Evolutionary conservation across 257 asterid species (phyloP).

Genomic region (Paulownia fortunei): DNA sequence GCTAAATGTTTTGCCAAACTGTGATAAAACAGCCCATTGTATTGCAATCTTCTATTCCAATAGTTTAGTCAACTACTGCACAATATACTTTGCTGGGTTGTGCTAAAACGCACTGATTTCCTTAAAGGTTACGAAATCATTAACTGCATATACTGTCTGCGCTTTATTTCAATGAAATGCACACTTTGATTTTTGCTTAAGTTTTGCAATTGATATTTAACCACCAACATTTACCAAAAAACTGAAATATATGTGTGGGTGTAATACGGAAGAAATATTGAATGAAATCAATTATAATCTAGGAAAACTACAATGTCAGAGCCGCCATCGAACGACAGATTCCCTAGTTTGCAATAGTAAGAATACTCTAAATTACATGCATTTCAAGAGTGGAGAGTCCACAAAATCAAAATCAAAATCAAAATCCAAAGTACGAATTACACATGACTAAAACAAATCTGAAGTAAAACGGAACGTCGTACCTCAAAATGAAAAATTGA

Average conservation of each 20-base stretch:
- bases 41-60: neutral
- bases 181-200: neutral
- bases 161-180: neutral
- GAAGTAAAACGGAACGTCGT: conserved; percentile 16
- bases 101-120: neutral
- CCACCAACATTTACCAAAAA: conserved; percentile 6
- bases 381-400: neutral
- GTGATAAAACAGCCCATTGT: neutral
- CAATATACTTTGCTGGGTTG: neutral
- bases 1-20: neutral
- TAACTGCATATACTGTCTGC: neutral
- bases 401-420: neutral
- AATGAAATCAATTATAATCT: conserved; percentile 8
- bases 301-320: neutral
- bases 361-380: neutral
- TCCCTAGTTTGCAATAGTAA: neutral
- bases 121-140: neutral
- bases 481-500: conserved; percentile 27
- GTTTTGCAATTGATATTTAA: neutral
- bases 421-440: neutral
- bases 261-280: neutral
- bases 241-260: neutral
- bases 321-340: conserved; percentile 12
- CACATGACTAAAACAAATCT: conserved; percentile 24
- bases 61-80: neutral